Percentiles rank a stretch among this genome's conserved stretches.
Evolutionary conservation across 2,329 filamentous ascomycete species (phyloP).

Genomic region (Epichloe uncinata): DNA sequence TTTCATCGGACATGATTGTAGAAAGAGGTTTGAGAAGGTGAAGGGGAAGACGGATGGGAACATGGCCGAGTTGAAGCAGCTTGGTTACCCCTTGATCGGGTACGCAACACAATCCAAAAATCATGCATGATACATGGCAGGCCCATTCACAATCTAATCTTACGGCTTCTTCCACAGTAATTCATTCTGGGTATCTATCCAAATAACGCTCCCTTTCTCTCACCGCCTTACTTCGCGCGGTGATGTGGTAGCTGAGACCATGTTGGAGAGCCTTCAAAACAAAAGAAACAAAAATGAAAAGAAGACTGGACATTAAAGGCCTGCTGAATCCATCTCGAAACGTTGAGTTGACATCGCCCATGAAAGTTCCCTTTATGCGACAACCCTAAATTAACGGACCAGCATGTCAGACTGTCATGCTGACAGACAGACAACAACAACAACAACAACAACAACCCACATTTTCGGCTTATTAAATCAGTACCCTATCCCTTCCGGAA

Average conservation of each 20-base stretch:
- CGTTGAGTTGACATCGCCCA: no score
- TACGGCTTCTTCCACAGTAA: no score
- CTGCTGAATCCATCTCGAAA: background rate
- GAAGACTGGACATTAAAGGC: background rate
- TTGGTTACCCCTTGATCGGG: no score
- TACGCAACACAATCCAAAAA: no score
- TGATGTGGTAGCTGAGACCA: background rate
- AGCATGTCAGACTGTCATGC: background rate
- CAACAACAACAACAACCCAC: background rate
- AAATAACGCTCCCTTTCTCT: background rate
- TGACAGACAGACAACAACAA: background rate
- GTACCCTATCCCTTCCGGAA: background rate
- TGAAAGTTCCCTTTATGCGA: no score
- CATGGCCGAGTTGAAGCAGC: slow-evolving; percentile 7
- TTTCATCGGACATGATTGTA: slow-evolving; percentile 20
- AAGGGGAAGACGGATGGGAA: slow-evolving; percentile 10
- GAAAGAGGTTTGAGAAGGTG: slow-evolving; percentile 17
- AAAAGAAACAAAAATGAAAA: background rate
- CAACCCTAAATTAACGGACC: background rate
- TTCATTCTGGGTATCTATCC: slow-evolving; percentile 5
- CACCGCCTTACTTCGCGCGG: no score
- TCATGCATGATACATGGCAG: no score
- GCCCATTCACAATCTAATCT: no score
- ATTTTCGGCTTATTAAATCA: background rate
- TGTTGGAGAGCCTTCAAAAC: background rate